These are phyloP conservation scores for Teratosphaeria gauchensis DNA, from an alignment of 2,329 filamentous ascomycete genomes.

Conservation along the genomic window DNA sequence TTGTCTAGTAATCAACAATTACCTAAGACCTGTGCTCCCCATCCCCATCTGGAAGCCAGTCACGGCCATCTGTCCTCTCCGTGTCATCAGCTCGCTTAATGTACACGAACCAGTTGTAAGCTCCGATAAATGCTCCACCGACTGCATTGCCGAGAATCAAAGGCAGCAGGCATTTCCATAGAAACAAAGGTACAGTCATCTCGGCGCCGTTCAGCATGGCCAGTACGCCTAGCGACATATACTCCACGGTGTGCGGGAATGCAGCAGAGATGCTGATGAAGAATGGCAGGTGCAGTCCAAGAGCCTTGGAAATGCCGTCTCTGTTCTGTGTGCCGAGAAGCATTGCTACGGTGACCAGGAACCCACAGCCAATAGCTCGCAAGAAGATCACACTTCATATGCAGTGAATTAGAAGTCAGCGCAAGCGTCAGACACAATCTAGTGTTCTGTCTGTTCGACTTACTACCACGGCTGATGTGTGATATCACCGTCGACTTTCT, in stretches of 20 bases:
- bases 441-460: neutral
- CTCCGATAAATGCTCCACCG: constrained; percentile 16
- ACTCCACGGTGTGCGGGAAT: constrained; percentile 23
- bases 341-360: constrained; percentile 22
- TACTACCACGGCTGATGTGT: constrained; percentile 14
- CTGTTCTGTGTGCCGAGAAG: constrained; percentile 21
- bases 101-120: constrained; percentile 7
- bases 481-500: constrained; percentile 15
- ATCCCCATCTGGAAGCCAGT: neutral
- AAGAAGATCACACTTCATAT: constrained; percentile 14
- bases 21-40: neutral
- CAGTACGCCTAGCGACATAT: constrained; percentile 18
- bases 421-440: neutral
- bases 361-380: constrained; percentile 18
- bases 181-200: constrained; percentile 13
- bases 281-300: constrained; percentile 19
- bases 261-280: constrained; percentile 18
- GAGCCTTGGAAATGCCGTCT: constrained; percentile 21
- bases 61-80: neutral
- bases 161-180: constrained; percentile 21
- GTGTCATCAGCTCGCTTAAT: constrained; percentile 2
- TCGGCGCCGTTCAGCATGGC: constrained; percentile 17
- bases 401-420: too few relatives aligned
- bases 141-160: constrained; percentile 19
- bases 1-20: too few relatives aligned